A percentile compares a stretch with the other conserved stretches of the same genome.
Conservation (phyloP, 179 eudicot species). For the Pouteria campechiana region DNA sequence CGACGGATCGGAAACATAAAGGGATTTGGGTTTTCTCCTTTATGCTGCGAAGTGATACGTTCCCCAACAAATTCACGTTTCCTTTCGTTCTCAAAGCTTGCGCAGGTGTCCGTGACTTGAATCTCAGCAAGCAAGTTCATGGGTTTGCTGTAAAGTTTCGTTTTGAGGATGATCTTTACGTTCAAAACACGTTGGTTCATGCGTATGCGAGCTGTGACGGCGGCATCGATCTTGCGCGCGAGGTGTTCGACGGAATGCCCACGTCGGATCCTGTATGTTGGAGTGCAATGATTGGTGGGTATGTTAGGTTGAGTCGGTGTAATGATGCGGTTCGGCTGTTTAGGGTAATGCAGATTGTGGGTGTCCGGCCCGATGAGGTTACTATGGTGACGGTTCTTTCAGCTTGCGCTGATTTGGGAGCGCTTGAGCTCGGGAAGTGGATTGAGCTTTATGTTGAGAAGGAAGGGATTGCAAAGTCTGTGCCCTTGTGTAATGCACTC, state of each 20-base stretch:
- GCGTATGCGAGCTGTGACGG: constrained; percentile 38
- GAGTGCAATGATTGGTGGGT: constrained; percentile 55
- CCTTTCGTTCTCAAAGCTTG: constrained; percentile 56
- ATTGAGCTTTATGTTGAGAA: constrained; percentile 28
- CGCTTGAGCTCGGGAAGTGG: constrained; percentile 57
- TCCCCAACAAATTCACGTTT: constrained; percentile 49
- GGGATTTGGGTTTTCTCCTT: constrained; percentile 16
- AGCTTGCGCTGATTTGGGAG: constrained; percentile 52
- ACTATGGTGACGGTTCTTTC: constrained; percentile 46
- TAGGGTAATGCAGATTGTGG: constrained; percentile 36
- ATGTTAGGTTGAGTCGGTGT: constrained; percentile 29
- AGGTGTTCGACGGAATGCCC: constrained; percentile 54
- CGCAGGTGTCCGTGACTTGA: constrained; percentile 27
- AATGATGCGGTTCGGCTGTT: constrained; percentile 32
- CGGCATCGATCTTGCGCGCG: constrained; percentile 24
- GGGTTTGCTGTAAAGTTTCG: constrained; percentile 39
- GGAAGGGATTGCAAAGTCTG: constrained; percentile 22
- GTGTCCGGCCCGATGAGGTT: constrained; percentile 39
- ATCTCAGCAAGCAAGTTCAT: constrained; percentile 35
- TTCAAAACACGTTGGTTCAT: constrained; percentile 41
- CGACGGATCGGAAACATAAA: constrained; percentile 10
- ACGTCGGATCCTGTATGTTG: constrained; percentile 24
- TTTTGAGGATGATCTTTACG: constrained; percentile 32
- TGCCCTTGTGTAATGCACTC: constrained; percentile 43
- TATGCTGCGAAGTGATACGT: constrained; percentile 19